phyloP scores from a whole-genome alignment of 768 basidiomycete species.

The Boletus barrowsii region DNA sequence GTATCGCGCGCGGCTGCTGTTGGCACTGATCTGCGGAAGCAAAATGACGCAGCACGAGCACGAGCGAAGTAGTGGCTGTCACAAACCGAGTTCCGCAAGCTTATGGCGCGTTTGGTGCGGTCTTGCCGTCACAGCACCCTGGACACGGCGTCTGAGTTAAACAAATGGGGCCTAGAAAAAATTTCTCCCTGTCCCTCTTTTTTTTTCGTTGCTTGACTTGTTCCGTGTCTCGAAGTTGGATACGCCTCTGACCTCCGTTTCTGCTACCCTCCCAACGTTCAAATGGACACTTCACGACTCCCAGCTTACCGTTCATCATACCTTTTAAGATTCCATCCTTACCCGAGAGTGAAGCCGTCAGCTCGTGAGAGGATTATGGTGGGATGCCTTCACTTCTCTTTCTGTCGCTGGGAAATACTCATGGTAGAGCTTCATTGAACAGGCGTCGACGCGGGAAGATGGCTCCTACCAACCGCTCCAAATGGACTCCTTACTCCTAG shows the following conservation, averaged over 20 bases:
- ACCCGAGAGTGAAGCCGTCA: conserved; percentile 23
- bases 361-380: conserved; percentile 27
- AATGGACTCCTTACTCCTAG: not conserved
- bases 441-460: conserved; percentile 8
- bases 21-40: conserved; percentile 13
- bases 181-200: not conserved
- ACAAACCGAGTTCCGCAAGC: conserved; percentile 17
- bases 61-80: conserved; percentile 9
- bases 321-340: conserved; percentile 28
- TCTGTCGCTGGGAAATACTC: conserved; percentile 9
- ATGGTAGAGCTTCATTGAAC: not conserved
- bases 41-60: conserved; percentile 8
- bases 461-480: not conserved
- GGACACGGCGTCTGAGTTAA: conserved; percentile 19
- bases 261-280: not conserved
- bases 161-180: conserved; percentile 11
- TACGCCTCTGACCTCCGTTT: not conserved
- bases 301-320: conserved; percentile 31
- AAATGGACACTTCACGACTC: conserved; percentile 16
- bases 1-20: not conserved
- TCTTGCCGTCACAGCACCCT: conserved; percentile 27
- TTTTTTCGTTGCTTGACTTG: conserved; percentile 2
- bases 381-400: conserved; percentile 1
- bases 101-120: conserved; percentile 22
- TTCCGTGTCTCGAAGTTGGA: conserved; percentile 1